Base-by-base conservation (phyloP, 768 basidiomycete species). In the Phylloporus sp. region DNA sequence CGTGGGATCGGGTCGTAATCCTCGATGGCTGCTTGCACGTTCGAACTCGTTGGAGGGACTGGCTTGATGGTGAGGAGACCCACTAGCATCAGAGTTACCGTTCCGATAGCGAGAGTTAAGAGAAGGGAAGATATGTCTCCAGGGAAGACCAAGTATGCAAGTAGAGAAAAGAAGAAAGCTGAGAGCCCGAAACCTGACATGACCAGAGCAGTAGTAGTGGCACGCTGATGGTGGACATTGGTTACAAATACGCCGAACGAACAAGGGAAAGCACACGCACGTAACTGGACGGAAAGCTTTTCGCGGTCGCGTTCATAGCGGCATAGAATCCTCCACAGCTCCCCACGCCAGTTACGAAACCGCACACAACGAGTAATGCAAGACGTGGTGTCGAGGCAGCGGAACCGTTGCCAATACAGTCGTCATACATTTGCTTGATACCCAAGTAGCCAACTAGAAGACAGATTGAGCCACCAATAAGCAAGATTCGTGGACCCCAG, bases 141-240 rank as follows among this genome's bases (percentile, higher is more conserved):
- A 0, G 88, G 83, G 60, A 83, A 94, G 39, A 85, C 65, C 0
- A 79, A 60, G 50, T 86, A 84, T 0, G 91, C 83, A 34, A 95
- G 70, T 1, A 83, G 78, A 11, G 90, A 88, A 70, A 94, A 95
- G 55, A 89, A 75, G 74, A 95, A 95, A 0, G 94, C 94, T 1
- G 91, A 93, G 15, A 97, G 80, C 0, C 94, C 93, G 55, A 91
- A 93, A 27, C 91, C 92, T 0, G 91, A 90, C n/a, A 93, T 69
- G 29, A 93, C 91, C 8, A 91, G 64, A 2, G 86, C 86, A 0
- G 87, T 90, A 9, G 83, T 80, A 0, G 84, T 83, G 12, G 85
- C 91, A n/a, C 92, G 77, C 86, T 91, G 41, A 22, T 45, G 26
- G 20, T n/a, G n/a, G n/a, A n/a, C 23, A 43, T 51, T 28, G 41